phyloP scores from a whole-genome alignment of 768 basidiomycete species.

The Hemileccinum impolitum region DNA sequence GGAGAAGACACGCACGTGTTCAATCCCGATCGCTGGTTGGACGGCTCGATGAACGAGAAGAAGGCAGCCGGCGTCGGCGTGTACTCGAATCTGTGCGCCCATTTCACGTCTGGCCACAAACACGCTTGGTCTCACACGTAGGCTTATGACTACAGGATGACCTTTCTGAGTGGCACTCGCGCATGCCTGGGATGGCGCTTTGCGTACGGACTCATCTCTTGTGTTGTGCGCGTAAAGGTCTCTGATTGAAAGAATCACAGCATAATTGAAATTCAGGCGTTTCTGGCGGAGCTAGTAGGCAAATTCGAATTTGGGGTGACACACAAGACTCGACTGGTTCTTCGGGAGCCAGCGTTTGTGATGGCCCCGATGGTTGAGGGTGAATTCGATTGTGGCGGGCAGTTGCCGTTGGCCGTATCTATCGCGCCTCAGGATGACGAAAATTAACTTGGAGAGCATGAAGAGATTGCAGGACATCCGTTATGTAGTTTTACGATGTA shows the following conservation, averaged over 20 bases:
- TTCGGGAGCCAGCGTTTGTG: not conserved
- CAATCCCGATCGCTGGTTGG: slow-evolving; percentile 10
- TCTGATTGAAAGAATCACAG: not conserved
- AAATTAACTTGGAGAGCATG: too few relatives aligned
- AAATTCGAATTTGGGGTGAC: not conserved
- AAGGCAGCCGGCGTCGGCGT: slow-evolving; percentile 11
- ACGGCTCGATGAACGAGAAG: not conserved
- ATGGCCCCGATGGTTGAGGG: not conserved
- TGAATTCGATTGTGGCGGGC: not conserved
- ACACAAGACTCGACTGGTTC: not conserved
- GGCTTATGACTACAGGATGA: not conserved
- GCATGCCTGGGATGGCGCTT: not conserved
- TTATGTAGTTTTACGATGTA: too few relatives aligned
- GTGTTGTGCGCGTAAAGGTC: not conserved
- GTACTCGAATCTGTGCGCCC: slow-evolving; percentile 10
- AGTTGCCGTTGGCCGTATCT: not conserved
- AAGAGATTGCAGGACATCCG: too few relatives aligned
- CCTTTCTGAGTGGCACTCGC: not conserved
- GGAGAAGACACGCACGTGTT: slow-evolving; percentile 24
- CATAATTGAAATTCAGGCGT: not conserved
- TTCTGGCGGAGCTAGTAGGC: not conserved
- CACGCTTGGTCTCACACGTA: too few relatives aligned
- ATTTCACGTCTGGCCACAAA: too few relatives aligned
- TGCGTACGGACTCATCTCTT: not conserved
- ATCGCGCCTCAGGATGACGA: not conserved